Conservation (phyloP, 2,329 filamentous ascomycete genomes). For the Ophiostoma ips region DNA sequence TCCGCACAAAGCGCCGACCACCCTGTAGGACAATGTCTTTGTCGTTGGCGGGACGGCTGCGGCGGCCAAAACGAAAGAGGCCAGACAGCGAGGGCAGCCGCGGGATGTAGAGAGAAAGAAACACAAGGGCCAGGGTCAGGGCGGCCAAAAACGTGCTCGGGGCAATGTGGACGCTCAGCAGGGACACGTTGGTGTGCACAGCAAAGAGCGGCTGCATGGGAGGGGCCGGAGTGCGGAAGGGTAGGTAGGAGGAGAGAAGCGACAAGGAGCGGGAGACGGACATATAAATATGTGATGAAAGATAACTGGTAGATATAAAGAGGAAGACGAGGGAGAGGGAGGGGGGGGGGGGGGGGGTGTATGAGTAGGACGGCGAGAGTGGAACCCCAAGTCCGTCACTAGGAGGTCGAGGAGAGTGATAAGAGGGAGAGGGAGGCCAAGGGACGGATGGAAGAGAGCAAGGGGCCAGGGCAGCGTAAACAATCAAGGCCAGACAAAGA, state of each 20-base stretch:
- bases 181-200: constrained; percentile 46
- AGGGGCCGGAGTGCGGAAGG: neutral
- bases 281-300: neutral
- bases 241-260: neutral
- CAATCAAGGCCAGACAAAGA: neutral
- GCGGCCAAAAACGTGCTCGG: constrained; percentile 43
- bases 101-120: constrained; percentile 35
- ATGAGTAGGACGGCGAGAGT: neutral
- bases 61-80: constrained; percentile 15
- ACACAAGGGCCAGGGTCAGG: constrained; percentile 34
- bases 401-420: neutral
- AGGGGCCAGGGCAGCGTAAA: neutral
- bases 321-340: neutral
- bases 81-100: constrained; percentile 14
- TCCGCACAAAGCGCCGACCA: neutral
- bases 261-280: neutral
- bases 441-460: neutral
- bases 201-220: constrained; percentile 44
- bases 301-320: neutral
- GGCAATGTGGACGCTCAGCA: constrained; percentile 44
- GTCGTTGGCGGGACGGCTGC: constrained; percentile 5
- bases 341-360: neutral
- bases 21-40: constrained; percentile 3
- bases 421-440: neutral
- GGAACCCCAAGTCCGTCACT: neutral